phyloP scores from a whole-genome alignment of 306 rosid genomes.

The Senna tora region DNA sequence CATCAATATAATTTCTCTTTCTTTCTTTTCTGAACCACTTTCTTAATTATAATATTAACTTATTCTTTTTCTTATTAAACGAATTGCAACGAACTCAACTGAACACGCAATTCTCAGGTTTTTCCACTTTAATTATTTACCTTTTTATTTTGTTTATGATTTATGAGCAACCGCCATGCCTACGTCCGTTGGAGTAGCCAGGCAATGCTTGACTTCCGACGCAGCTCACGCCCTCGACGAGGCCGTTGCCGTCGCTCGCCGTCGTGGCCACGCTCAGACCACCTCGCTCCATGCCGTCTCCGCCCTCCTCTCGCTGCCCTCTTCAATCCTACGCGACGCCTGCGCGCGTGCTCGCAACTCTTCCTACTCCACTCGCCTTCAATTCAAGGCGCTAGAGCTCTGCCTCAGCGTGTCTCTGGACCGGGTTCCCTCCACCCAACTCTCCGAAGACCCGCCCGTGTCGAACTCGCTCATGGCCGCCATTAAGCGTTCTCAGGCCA shows the following conservation, averaged over 20 bases:
- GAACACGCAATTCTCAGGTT: not conserved
- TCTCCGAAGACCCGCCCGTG: slow-evolving; percentile 73
- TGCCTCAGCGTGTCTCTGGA: slow-evolving; percentile 85
- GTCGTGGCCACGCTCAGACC: slow-evolving; percentile 88
- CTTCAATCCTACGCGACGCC: slow-evolving; percentile 78
- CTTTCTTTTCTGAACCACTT: not conserved
- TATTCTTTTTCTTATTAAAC: not conserved
- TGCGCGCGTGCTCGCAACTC: slow-evolving; percentile 83
- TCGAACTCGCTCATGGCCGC: slow-evolving; percentile 99
- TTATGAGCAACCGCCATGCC: slow-evolving; percentile 69
- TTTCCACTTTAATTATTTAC: not conserved
- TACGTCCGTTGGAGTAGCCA: slow-evolving; percentile 80
- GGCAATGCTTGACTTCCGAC: slow-evolving; percentile 87
- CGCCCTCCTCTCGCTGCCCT: slow-evolving; percentile 70
- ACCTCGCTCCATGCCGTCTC: slow-evolving; percentile 93
- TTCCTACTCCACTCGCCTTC: slow-evolving; percentile 83
- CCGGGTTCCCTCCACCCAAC: slow-evolving; percentile 70
- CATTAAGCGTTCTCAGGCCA: slow-evolving; percentile 92
- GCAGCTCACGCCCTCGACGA: slow-evolving; percentile 85
- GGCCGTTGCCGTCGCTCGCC: slow-evolving; percentile 87
- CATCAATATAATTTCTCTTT: not conserved
- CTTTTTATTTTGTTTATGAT: not conserved
- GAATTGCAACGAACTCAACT: not conserved
- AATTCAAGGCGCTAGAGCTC: slow-evolving; percentile 88
- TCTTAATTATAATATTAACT: not conserved